These are phyloP conservation scores for Biscogniauxia mediterranea DNA, from an alignment of 2,329 filamentous ascomycete species.

Conservation along the genomic window DNA sequence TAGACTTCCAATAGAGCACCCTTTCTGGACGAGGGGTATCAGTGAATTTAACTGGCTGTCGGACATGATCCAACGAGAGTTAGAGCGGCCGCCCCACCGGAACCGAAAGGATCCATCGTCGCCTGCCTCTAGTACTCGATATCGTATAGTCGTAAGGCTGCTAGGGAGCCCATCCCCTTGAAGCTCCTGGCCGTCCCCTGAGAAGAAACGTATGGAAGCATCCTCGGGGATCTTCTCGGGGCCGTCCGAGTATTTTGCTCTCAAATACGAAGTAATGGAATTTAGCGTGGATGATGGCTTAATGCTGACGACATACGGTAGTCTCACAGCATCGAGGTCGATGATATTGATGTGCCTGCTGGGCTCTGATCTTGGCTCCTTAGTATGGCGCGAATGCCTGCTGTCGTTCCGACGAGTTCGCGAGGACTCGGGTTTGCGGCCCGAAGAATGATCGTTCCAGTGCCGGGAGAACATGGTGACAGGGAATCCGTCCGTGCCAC, in stretches of 20 bases:
- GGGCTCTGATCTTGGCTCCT: neutral
- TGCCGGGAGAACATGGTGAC: neutral
- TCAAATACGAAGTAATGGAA: constrained; percentile 5
- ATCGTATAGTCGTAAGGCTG: constrained; percentile 13
- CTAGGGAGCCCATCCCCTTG: constrained; percentile 16
- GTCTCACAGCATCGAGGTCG: neutral
- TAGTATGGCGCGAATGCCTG: neutral
- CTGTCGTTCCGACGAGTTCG: neutral
- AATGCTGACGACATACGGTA: neutral
- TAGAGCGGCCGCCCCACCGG: constrained; percentile 13
- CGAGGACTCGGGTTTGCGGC: neutral
- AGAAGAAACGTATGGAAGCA: constrained; percentile 20
- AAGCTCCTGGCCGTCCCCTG: constrained; percentile 6
- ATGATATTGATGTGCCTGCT: neutral
- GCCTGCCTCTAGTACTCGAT: constrained; percentile 16
- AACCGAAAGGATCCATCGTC: constrained; percentile 20
- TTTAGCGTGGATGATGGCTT: constrained; percentile 1
- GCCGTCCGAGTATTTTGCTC: constrained; percentile 3
- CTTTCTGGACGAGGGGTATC: constrained; percentile 20
- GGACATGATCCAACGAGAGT: constrained; percentile 7
- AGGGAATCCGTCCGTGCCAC: neutral
- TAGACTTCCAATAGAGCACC: constrained; percentile 29
- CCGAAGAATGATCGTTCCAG: neutral
- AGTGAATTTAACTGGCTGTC: constrained; percentile 14
- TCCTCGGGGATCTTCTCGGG: constrained; percentile 9